Evolutionary conservation across 768 basidiomycete species (phyloP), one percentile per base, ranked within the genome.

Genomic region (Ramaria sp.): DNA sequence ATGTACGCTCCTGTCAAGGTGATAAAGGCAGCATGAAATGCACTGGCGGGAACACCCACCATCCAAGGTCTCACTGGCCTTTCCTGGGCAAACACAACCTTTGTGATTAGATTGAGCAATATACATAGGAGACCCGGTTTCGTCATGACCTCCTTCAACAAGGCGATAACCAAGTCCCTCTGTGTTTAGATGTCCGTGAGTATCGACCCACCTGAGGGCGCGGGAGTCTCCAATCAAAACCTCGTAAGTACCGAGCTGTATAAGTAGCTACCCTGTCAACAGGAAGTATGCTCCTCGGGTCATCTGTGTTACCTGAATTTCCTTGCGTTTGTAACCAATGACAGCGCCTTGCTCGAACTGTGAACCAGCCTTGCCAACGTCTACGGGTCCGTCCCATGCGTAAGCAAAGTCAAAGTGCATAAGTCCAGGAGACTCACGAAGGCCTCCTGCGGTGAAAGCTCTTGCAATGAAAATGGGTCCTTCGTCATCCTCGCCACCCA

Each of bases 111-210:
- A 85, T 60, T 78, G 74, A 5, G 76, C 79, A 54, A 88, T 70
- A 64, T 76, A 86, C 16, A 85, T 69, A 6, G 70, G 71, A 1
- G 73, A 70, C n/a, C 82, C 83, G 55, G 82, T 73, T 13, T 71
- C 69, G 63, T 88, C 85, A 27, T 66, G 70, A 2, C 86, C 86
- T 48, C 81, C 86, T 56, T 86, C 82, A 34, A 88, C 81, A 0
- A 82, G 83, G 4, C 57, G 66, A 45, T 66, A 66, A 45, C 75
- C 69, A 30, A 85, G 74, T 36, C 60, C 53, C 1, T 61, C 43
- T 32, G 78, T 55, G 50, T 78, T 70, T 55, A 85, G 58, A 5
- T 62, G 65, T 25, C 81, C 82, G 32, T 66, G 65, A 48, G 65
- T 59, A 48, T 70, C 57, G 0, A 83, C 78, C 85, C 85, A 88